These are phyloP conservation scores for Aphanomyces euteiches DNA, from an alignment of 352 stramenopile genomes.

Conservation along the genomic window DNA sequence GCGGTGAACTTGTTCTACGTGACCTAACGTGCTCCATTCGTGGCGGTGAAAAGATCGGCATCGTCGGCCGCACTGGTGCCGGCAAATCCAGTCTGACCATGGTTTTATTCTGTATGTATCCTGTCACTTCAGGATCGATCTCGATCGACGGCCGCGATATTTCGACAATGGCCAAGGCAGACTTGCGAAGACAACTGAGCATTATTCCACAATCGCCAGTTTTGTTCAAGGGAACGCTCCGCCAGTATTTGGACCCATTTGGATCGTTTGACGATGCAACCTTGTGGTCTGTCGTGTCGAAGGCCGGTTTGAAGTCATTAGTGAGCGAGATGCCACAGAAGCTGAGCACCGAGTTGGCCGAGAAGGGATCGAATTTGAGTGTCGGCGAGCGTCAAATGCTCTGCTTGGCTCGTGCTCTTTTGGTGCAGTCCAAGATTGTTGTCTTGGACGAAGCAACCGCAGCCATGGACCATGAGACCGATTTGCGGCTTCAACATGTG, in stretches of 20 bases:
- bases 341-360: conserved; percentile 42
- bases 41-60: conserved; percentile 67
- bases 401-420: conserved; percentile 69
- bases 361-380: conserved; percentile 56
- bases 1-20: conserved; percentile 30
- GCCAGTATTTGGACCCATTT: conserved; percentile 78
- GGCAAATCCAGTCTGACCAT: conserved; percentile 87
- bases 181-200: conserved; percentile 61
- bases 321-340: no score
- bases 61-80: conserved; percentile 85
- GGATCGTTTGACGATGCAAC: no score
- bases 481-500: conserved; percentile 50
- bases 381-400: conserved; percentile 72
- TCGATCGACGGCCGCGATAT: conserved; percentile 71
- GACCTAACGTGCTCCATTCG: conserved; percentile 43
- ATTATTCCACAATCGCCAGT: conserved; percentile 84
- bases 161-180: conserved; percentile 47
- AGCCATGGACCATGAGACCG: conserved; percentile 39
- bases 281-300: no score
- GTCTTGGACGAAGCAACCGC: conserved; percentile 67
- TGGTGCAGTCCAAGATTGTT: conserved; percentile 87
- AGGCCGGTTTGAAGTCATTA: no score
- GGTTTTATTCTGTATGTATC: conserved; percentile 68
- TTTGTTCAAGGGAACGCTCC: conserved; percentile 54
- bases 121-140: conserved; percentile 53